Percentiles rank a stretch among this genome's conserved stretches.
Conservation (phyloP, 2,329 filamentous ascomycete species). For the Trichothecium sympodiale region DNA sequence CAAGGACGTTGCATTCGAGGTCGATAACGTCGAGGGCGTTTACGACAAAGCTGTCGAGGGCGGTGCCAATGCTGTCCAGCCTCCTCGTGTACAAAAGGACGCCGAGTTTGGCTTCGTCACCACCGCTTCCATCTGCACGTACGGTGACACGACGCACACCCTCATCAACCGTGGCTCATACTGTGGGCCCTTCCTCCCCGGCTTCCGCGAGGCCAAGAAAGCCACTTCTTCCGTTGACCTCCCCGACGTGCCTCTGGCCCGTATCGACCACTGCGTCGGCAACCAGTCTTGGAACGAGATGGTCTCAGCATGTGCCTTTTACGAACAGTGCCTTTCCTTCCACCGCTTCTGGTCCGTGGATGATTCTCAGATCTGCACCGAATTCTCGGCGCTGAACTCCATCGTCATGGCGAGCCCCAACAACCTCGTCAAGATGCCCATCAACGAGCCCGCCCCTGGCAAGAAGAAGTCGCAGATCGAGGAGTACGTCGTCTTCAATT, state of each 20-base stretch:
- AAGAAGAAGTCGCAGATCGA: slow-evolving; percentile 93
- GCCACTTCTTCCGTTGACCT: slow-evolving; percentile 30
- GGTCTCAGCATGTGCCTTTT: slow-evolving; percentile 55
- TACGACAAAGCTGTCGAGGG: slow-evolving; percentile 61
- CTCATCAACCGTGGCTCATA: slow-evolving; percentile 67
- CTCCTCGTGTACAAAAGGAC: slow-evolving; percentile 44
- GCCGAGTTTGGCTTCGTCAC: slow-evolving; percentile 55
- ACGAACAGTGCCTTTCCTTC: slow-evolving; percentile 83
- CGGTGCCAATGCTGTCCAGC: slow-evolving; percentile 50
- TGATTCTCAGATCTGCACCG: slow-evolving; percentile 84
- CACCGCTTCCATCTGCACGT: slow-evolving; percentile 76
- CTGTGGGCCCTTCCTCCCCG: slow-evolving; percentile 69
- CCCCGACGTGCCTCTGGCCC: slow-evolving; percentile 55
- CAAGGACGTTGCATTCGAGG: slow-evolving; percentile 91
- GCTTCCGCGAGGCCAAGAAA: slow-evolving; percentile 51
- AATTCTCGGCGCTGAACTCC: slow-evolving; percentile 78
- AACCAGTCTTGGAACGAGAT: slow-evolving; percentile 96
- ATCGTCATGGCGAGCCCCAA: slow-evolving; percentile 85
- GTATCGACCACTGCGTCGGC: slow-evolving; percentile 93
- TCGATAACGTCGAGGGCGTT: slow-evolving; percentile 76
- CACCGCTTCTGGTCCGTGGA: slow-evolving; percentile 97
- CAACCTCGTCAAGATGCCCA: slow-evolving; percentile 91
- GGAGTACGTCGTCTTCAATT: slow-evolving; percentile 85
- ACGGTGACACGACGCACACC: slow-evolving; percentile 92
- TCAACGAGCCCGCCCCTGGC: slow-evolving; percentile 87